phyloP scores from a whole-genome alignment of 139 green algal genomes.

The Raphidocelis subcapitata region DNA sequence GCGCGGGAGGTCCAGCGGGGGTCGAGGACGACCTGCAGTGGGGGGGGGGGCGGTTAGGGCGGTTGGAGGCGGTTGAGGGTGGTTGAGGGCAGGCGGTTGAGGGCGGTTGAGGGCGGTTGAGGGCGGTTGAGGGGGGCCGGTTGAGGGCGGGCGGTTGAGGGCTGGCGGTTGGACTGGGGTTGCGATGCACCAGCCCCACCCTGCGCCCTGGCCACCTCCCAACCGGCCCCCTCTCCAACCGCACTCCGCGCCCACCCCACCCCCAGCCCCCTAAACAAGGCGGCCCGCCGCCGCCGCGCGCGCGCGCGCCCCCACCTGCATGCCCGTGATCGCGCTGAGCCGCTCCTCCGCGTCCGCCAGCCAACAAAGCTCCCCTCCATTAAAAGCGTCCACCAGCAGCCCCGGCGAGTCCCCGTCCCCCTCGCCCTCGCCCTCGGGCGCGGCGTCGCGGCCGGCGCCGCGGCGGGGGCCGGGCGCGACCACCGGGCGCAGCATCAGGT shows the following conservation, averaged over 20 bases:
- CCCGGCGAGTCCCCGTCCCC: constrained; percentile 29
- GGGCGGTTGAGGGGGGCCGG: neutral
- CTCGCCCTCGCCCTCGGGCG: neutral
- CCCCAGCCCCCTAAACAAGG: too few species aligned
- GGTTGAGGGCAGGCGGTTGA: too few species aligned
- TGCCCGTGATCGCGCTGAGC: constrained; percentile 32
- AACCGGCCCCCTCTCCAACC: neutral
- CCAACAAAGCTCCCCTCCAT: constrained; percentile 41
- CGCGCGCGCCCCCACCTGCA: neutral
- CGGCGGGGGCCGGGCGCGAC: neutral
- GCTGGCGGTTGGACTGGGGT: neutral
- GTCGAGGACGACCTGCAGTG: constrained; percentile 33
- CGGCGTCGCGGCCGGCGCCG: neutral
- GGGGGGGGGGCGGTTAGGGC: neutral
- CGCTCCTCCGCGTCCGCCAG: constrained; percentile 50
- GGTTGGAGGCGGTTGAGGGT: too few species aligned
- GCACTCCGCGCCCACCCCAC: too few species aligned
- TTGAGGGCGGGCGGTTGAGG: neutral
- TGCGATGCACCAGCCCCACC: neutral
- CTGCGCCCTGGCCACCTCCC: neutral
- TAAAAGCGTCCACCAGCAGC: constrained; percentile 35
- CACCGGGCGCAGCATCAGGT: constrained; percentile 58
- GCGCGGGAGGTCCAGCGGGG: constrained; percentile 20
- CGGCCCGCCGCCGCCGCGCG: too few species aligned
- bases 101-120: too few species aligned